These are phyloP conservation scores for Cladosporium halotolerans DNA, from an alignment of 2,329 filamentous ascomycete genomes.

Conservation along the genomic window DNA sequence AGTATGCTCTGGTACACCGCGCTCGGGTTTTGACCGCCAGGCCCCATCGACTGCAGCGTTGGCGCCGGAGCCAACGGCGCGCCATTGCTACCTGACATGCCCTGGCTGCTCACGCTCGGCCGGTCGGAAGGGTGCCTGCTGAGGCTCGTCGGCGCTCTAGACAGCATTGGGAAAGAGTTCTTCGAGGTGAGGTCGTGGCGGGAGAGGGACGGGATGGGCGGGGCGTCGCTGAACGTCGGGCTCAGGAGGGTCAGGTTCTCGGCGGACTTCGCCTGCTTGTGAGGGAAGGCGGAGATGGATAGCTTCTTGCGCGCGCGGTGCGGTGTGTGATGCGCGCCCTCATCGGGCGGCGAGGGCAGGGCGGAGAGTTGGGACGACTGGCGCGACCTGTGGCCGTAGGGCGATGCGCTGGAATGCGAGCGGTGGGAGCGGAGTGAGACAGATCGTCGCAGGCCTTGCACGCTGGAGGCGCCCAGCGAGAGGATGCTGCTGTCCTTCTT, in stretches of 20 bases:
- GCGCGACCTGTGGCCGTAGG: slow-evolving; percentile 18
- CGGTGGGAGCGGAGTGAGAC: slow-evolving; percentile 37
- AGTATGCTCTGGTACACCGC: slow-evolving; percentile 64
- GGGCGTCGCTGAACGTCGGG: slow-evolving; percentile 8
- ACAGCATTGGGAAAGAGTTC: slow-evolving; percentile 5
- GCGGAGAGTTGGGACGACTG: slow-evolving; percentile 29
- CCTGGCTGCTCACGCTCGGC: slow-evolving; percentile 13
- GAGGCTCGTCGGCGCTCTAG: background rate
- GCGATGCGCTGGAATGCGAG: slow-evolving; percentile 20
- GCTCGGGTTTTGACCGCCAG: slow-evolving; percentile 39
- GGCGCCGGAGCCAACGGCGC: slow-evolving; percentile 18
- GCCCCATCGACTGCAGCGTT: slow-evolving; percentile 10
- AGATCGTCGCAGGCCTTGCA: slow-evolving; percentile 34
- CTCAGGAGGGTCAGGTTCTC: slow-evolving; percentile 10
- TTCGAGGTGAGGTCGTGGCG: slow-evolving; percentile 3
- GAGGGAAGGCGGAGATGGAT: slow-evolving; percentile 9
- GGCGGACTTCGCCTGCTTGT: slow-evolving; percentile 8
- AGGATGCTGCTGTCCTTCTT: slow-evolving; percentile 23
- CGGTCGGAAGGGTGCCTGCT: slow-evolving; percentile 2
- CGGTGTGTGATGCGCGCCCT: slow-evolving; percentile 20
- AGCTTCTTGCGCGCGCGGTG: slow-evolving; percentile 28
- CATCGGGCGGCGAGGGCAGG: slow-evolving; percentile 23
- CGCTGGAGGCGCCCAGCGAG: slow-evolving; percentile 21
- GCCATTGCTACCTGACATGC: slow-evolving; percentile 14
- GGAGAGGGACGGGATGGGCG: slow-evolving; percentile 3